Evolutionary conservation across 2,329 filamentous ascomycete genomes (phyloP).

Genomic region (Apiospora phragmitis): DNA sequence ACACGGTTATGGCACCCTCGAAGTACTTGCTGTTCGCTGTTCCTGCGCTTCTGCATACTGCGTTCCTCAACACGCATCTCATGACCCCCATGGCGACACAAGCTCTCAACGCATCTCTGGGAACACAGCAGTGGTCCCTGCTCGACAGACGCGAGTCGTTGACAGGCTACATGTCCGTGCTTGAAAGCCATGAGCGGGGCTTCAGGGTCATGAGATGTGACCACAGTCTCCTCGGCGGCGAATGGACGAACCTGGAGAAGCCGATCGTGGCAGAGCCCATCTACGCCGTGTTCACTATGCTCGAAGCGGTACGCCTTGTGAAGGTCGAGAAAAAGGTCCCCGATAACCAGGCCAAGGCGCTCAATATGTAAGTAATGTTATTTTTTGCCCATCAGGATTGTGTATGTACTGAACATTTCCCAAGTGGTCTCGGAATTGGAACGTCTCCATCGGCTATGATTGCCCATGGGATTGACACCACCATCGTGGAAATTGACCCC

Average conservation of each 20-base stretch:
- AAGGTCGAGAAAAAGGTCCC: conserved; percentile 53
- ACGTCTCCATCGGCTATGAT: conserved; percentile 87
- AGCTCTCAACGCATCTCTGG: conserved; percentile 66
- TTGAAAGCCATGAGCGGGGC: conserved; percentile 70
- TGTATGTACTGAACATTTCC: conserved; percentile 23
- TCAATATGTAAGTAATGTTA: conserved; percentile 71
- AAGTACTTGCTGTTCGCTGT: conserved; percentile 65
- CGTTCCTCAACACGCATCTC: conserved; percentile 73
- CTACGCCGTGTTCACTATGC: conserved; percentile 93
- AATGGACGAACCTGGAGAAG: conserved; percentile 69
- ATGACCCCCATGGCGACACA: conserved; percentile 60
- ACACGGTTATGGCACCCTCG: conserved; percentile 68
- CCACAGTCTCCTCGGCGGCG: conserved; percentile 88
- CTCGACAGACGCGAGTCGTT: conserved; percentile 81
- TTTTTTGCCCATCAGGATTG: not conserved
- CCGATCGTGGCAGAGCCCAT: conserved; percentile 75
- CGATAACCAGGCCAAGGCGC: conserved; percentile 72
- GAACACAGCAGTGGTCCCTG: conserved; percentile 68
- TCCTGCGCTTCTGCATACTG: conserved; percentile 72
- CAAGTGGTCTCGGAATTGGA: conserved; percentile 84
- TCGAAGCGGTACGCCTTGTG: conserved; percentile 86
- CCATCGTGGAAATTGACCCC: conserved; percentile 92
- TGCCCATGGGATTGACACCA: conserved; percentile 85
- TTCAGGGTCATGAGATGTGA: conserved; percentile 89
- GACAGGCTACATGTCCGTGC: conserved; percentile 89